Percentiles rank a stretch among this genome's conserved stretches.
phyloP scores from a whole-genome alignment of 2,329 filamentous ascomycete genomes.

The Aurifilum marmelostoma region DNA sequence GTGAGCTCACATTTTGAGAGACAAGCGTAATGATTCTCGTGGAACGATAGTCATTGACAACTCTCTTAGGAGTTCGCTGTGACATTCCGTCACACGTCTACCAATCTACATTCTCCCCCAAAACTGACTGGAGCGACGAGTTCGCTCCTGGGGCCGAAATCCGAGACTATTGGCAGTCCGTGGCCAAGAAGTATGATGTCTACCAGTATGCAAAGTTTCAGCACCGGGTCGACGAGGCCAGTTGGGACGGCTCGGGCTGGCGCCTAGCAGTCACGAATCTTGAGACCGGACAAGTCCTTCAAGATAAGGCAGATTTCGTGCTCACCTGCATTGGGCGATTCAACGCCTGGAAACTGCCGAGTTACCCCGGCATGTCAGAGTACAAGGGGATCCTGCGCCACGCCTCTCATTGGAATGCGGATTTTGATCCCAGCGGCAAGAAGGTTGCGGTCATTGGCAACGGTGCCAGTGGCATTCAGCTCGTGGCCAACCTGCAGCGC shows the following conservation, averaged over 20 bases:
- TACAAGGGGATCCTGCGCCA: slow-evolving; percentile 62
- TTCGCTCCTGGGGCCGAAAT: slow-evolving; percentile 72
- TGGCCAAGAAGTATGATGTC: slow-evolving; percentile 67
- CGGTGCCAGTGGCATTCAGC: slow-evolving; percentile 63
- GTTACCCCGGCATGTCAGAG: slow-evolving; percentile 59
- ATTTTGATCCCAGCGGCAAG: slow-evolving; percentile 53
- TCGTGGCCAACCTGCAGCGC: slow-evolving; percentile 56
- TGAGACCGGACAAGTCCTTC: slow-evolving; percentile 42
- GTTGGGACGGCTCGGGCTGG: slow-evolving; percentile 65
- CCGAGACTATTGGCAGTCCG: slow-evolving; percentile 64
- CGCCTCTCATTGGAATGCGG: slow-evolving; percentile 62
- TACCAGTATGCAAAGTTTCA: slow-evolving; percentile 60
- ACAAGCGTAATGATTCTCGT: not conserved
- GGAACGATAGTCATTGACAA: not conserved
- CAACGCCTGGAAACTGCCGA: slow-evolving; percentile 66
- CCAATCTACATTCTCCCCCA: slow-evolving; percentile 69
- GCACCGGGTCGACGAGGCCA: slow-evolving; percentile 57
- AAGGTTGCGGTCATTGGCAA: slow-evolving; percentile 65
- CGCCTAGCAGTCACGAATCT: slow-evolving; percentile 50
- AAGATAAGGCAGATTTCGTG: slow-evolving; percentile 61
- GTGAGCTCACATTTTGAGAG: not conserved
- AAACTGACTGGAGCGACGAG: slow-evolving; percentile 69
- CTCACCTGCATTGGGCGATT: slow-evolving; percentile 68
- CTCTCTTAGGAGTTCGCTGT: slow-evolving; percentile 57
- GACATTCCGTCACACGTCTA: slow-evolving; percentile 74